These are phyloP conservation scores for Protomyces inundatus DNA, from an alignment of 1,139 yeast genomes.

Conservation along the genomic window DNA sequence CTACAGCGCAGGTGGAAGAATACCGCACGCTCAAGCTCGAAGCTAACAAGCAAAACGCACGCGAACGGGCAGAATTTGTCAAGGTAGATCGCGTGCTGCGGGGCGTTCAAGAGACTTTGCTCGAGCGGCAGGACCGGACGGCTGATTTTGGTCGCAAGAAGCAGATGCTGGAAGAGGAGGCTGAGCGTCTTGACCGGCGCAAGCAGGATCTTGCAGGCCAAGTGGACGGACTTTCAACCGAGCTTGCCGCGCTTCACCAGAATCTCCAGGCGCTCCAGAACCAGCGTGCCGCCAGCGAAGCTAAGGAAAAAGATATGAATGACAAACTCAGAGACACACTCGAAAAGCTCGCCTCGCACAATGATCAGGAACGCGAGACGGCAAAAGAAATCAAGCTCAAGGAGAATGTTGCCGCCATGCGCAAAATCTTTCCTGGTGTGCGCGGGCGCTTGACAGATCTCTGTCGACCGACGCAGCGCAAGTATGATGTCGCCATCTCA, in stretches of 20 bases:
- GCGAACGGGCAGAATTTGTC: slow-evolving; percentile 36
- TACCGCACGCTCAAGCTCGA: slow-evolving; percentile 57
- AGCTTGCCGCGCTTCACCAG: slow-evolving; percentile 44
- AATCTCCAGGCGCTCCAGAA: slow-evolving; percentile 45
- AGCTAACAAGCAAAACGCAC: slow-evolving; percentile 41
- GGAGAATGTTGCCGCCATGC: slow-evolving; percentile 65
- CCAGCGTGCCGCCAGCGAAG: slow-evolving; percentile 46
- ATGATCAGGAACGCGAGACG: slow-evolving; percentile 71
- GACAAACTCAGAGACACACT: slow-evolving; percentile 61
- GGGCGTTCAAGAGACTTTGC: slow-evolving; percentile 35
- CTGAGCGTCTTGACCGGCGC: slow-evolving; percentile 35
- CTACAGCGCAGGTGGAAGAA: slow-evolving; percentile 52
- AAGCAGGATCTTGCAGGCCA: slow-evolving; percentile 37
- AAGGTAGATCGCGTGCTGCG: slow-evolving; percentile 35
- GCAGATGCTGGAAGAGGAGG: slow-evolving; percentile 37
- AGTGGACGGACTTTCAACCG: slow-evolving; percentile 33
- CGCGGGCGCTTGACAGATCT: slow-evolving; percentile 74
- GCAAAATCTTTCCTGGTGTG: slow-evolving; percentile 72
- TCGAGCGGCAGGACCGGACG: slow-evolving; percentile 36
- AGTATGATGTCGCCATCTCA: slow-evolving; percentile 70
- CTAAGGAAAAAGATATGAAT: slow-evolving; percentile 54
- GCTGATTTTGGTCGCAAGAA: slow-evolving; percentile 33
- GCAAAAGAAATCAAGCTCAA: slow-evolving; percentile 61
- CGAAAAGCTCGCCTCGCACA: slow-evolving; percentile 60
- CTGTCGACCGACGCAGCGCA: slow-evolving; percentile 70